A percentile compares a stretch with the other conserved stretches of the same genome.
Evolutionary conservation across 169 alveolate genomes (phyloP).

Genomic region (Eimeria maxima): DNA sequence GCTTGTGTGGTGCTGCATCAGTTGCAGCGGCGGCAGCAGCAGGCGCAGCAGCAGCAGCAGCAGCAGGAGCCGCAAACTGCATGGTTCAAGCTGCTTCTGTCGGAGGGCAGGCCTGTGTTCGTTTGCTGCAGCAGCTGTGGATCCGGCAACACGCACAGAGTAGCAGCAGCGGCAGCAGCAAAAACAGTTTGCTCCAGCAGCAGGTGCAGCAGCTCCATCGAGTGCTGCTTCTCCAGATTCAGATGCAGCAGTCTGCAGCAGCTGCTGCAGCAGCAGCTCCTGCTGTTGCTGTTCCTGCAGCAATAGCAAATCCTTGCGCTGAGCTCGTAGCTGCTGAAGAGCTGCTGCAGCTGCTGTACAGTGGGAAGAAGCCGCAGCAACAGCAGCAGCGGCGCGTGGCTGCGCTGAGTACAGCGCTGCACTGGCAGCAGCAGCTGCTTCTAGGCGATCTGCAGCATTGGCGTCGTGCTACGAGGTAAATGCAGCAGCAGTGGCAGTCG

Average conservation of each 20-base stretch:
- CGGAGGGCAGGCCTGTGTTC: slow-evolving; percentile 22
- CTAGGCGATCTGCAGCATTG: slow-evolving; percentile 35
- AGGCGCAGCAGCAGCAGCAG: slow-evolving; percentile 56
- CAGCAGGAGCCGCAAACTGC: not conserved
- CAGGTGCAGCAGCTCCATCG: slow-evolving; percentile 57
- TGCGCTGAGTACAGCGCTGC: slow-evolving; percentile 8
- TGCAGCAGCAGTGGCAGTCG: not conserved
- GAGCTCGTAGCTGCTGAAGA: slow-evolving; percentile 27
- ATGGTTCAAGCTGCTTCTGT: not conserved
- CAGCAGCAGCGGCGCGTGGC: slow-evolving; percentile 36
- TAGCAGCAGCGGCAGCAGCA: slow-evolving; percentile 22
- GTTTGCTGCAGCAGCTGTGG: slow-evolving; percentile 63
- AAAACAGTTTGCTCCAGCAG: not conserved
- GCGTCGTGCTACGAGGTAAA: slow-evolving; percentile 27
- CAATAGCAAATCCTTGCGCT: not conserved
- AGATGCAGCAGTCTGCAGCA: slow-evolving; percentile 35
- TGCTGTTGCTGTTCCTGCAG: too few species aligned
- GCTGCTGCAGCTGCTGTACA: slow-evolving; percentile 25
- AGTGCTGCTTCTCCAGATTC: slow-evolving; percentile 51
- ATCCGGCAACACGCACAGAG: slow-evolving; percentile 7
- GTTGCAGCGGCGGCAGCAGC: slow-evolving; percentile 63
- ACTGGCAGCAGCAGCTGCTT: slow-evolving; percentile 60
- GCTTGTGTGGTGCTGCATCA: not conserved
- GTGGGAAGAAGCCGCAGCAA: not conserved
- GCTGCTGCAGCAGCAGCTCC: slow-evolving; percentile 29